Conservation (phyloP, 495 filamentous ascomycete genomes). For the Trichoderma reesei region DNA sequence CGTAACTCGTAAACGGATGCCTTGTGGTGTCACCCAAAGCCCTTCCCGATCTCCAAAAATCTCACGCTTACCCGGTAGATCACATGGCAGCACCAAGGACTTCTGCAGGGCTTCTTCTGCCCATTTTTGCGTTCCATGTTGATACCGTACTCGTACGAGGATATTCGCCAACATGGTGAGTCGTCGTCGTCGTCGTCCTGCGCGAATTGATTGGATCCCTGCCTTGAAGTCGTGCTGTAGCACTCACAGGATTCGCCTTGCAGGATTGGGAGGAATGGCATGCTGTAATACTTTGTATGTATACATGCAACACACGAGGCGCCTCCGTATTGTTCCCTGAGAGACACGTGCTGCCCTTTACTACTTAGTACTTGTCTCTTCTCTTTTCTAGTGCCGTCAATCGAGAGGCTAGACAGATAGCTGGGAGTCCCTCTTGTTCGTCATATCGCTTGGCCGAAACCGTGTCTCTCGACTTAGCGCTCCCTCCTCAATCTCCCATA, state of each 20-base stretch:
- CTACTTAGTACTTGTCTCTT: background rate
- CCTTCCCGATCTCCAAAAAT: no score
- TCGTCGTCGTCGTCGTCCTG: no score
- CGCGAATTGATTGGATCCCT: no score
- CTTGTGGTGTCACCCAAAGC: no score
- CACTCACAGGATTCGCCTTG: background rate
- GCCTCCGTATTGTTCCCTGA: slow-evolving; percentile 6
- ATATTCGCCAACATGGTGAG: no score
- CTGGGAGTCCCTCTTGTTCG: background rate
- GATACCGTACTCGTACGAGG: no score
- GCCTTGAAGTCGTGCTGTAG: no score
- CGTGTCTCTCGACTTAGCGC: slow-evolving; percentile 1
- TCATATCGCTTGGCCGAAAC: background rate
- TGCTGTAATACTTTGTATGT: background rate
- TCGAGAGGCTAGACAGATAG: background rate
- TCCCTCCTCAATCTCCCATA: background rate
- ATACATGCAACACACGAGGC: background rate
- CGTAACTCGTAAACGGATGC: background rate
- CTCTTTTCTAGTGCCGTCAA: background rate
- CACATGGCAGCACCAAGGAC: no score
- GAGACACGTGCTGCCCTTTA: background rate
- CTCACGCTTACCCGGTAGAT: no score
- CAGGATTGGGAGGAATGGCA: background rate
- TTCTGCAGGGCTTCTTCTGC: no score
- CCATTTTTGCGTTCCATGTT: no score